A percentile compares a stretch with the other conserved stretches of the same genome.
These are phyloP conservation scores for Cicer arietinum DNA, from an alignment of 306 rosid species.

Conservation along the genomic window DNA sequence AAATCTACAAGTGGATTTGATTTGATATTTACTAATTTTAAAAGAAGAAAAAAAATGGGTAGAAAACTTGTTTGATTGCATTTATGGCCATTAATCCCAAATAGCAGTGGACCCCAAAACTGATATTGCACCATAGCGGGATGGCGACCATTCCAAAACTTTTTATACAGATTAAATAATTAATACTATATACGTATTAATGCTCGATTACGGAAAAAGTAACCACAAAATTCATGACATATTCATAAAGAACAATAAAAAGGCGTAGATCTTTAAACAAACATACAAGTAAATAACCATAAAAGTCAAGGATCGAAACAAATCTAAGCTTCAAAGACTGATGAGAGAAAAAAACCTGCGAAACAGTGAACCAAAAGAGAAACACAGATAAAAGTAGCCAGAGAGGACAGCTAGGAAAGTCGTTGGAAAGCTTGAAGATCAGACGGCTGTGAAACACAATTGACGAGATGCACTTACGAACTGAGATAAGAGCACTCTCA, in stretches of 20 bases:
- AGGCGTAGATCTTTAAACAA: not conserved
- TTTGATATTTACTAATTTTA: not conserved
- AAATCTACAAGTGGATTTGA: not conserved
- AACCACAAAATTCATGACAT: not conserved
- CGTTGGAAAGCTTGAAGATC: not conserved
- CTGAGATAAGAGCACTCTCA: not conserved
- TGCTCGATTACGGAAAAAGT: not conserved
- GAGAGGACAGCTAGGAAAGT: not conserved
- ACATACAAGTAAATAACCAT: not conserved
- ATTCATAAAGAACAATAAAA: not conserved
- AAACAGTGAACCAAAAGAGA: not conserved
- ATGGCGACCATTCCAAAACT: not conserved
- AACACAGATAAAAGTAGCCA: not conserved
- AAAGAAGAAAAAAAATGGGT: not conserved
- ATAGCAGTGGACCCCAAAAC: not conserved
- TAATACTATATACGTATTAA: not conserved
- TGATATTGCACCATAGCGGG: not conserved
- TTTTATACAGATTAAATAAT: not conserved
- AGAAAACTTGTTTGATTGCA: not conserved
- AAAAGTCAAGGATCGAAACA: not conserved
- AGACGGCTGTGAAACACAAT: not conserved
- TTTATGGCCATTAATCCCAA: not conserved
- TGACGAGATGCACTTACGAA: conserved; percentile 6
- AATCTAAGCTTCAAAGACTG: not conserved
- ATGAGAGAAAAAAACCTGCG: not conserved